A percentile compares a stretch with the other conserved stretches of the same genome.
Evolutionary conservation across 441 rosid species (phyloP).

Genomic region (Breynia disticha): DNA sequence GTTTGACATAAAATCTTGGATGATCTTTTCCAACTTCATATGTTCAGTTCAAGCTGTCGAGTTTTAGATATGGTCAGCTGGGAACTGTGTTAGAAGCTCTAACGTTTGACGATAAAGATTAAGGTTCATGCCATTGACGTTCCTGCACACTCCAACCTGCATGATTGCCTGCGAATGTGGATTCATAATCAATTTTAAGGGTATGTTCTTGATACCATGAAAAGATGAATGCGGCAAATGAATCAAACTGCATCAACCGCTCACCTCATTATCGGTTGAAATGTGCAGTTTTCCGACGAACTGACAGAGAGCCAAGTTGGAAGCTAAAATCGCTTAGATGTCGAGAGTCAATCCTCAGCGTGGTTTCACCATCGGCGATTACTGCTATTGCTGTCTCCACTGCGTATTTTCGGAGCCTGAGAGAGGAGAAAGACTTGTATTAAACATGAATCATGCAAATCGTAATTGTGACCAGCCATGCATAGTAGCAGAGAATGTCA

Average conservation of each 20-base stretch:
- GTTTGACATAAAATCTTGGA: background rate
- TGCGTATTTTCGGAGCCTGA: constrained; percentile 52
- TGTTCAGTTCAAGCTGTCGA: constrained; percentile 7
- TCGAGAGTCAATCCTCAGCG: constrained; percentile 48
- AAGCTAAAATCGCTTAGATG: constrained; percentile 67
- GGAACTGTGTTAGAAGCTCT: constrained; percentile 42
- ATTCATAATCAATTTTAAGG: background rate
- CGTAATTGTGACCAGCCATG: too few relatives aligned
- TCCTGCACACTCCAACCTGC: constrained; percentile 61
- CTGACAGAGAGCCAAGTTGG: constrained; percentile 55
- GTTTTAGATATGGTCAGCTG: constrained; percentile 21
- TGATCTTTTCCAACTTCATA: too few relatives aligned
- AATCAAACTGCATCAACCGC: background rate
- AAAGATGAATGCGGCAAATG: constrained; percentile 2
- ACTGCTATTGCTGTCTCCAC: constrained; percentile 46
- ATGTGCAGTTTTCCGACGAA: constrained; percentile 78
- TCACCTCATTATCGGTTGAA: constrained; percentile 37
- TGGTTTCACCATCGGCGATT: constrained; percentile 44
- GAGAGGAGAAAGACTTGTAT: background rate
- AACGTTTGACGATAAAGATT: constrained; percentile 48
- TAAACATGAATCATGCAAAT: background rate
- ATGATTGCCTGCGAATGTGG: constrained; percentile 31
- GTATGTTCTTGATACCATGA: background rate
- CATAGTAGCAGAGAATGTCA: too few relatives aligned
- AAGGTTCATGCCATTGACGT: constrained; percentile 64